phyloP scores from a whole-genome alignment of 768 basidiomycete species.

The Tubosaeta sp. region DNA sequence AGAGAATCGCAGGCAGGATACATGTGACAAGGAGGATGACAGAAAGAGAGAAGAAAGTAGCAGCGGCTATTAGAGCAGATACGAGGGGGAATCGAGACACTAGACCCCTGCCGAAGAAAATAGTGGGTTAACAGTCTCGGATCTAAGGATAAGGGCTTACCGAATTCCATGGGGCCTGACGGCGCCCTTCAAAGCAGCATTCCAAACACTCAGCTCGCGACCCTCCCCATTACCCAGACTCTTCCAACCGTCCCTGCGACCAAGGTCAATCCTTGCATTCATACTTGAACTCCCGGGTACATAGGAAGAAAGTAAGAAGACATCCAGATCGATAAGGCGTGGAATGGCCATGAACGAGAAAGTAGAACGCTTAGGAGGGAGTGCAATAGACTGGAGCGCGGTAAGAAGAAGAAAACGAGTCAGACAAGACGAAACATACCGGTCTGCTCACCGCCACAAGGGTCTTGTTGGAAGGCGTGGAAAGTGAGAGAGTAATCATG shows the following conservation, averaged over 20 bases:
- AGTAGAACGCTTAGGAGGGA: slow-evolving; percentile 34
- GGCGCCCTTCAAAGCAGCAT: slow-evolving; percentile 57
- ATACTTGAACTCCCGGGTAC: slow-evolving; percentile 44
- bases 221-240: slow-evolving; percentile 64
- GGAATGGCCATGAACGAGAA: slow-evolving; percentile 39
- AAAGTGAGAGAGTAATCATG: slow-evolving; percentile 66
- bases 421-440: slow-evolving; percentile 39
- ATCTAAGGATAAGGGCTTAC: slow-evolving; percentile 37
- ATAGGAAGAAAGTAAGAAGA: slow-evolving; percentile 59
- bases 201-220: slow-evolving; percentile 65
- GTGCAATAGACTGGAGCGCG: slow-evolving; percentile 50
- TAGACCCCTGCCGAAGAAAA: slow-evolving; percentile 47
- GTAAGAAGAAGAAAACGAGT: slow-evolving; percentile 6
- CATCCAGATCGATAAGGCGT: slow-evolving; percentile 41
- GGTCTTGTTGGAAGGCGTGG: slow-evolving; percentile 58
- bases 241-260: slow-evolving; percentile 71
- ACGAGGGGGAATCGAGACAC: slow-evolving; percentile 65
- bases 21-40: slow-evolving; percentile 45
- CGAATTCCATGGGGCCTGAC: slow-evolving; percentile 67
- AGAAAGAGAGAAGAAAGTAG: slow-evolving; percentile 45
- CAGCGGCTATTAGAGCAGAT: slow-evolving; percentile 45
- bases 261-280: slow-evolving; percentile 63
- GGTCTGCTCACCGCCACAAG: slow-evolving; percentile 58
- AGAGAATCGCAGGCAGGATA: slow-evolving; percentile 44
- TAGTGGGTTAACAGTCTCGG: background rate